Percentiles rank a stretch among this genome's conserved stretches.
phyloP scores from a whole-genome alignment of 169 alveolate genomes.

The Eimeria tenella region DNA sequence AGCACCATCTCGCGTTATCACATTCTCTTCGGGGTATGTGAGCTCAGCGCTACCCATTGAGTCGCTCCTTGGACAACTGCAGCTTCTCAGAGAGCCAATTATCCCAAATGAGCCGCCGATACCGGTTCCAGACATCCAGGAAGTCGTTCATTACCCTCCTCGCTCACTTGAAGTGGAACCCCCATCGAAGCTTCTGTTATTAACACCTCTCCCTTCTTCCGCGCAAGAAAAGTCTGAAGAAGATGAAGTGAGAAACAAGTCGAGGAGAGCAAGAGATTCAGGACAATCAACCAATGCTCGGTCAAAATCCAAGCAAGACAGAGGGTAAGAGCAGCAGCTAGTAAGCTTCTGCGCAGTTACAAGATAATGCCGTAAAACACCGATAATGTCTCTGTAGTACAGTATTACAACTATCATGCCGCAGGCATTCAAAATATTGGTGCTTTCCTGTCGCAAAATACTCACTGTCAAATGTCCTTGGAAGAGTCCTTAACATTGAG shows the following conservation, averaged over 20 bases:
- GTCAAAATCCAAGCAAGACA: constrained; percentile 85
- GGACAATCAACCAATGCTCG: constrained; percentile 15
- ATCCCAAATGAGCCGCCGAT: constrained; percentile 78
- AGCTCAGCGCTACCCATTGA: constrained; percentile 52
- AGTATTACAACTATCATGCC: too few species aligned
- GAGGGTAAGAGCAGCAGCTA: constrained; percentile 83
- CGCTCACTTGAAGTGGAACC: constrained; percentile 31
- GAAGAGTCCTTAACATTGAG: background rate
- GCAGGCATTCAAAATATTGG: too few species aligned
- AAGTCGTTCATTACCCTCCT: constrained; percentile 71
- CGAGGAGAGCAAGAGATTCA: constrained; percentile 52
- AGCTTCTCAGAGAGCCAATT: constrained; percentile 29
- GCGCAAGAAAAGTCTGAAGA: constrained; percentile 73
- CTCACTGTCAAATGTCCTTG: background rate
- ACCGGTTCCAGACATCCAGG: constrained; percentile 55
- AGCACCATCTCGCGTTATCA: constrained; percentile 7
- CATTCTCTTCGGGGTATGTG: constrained; percentile 35
- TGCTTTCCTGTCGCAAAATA: background rate
- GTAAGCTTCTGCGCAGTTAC: background rate
- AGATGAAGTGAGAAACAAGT: background rate
- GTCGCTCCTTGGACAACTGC: constrained; percentile 32
- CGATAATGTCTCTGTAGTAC: too few species aligned
- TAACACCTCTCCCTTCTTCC: constrained; percentile 55
- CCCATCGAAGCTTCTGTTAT: constrained; percentile 33
- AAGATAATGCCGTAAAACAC: too few species aligned